Base-by-base conservation (phyloP, 345 rosid species). In the Linum tenue region DNA sequence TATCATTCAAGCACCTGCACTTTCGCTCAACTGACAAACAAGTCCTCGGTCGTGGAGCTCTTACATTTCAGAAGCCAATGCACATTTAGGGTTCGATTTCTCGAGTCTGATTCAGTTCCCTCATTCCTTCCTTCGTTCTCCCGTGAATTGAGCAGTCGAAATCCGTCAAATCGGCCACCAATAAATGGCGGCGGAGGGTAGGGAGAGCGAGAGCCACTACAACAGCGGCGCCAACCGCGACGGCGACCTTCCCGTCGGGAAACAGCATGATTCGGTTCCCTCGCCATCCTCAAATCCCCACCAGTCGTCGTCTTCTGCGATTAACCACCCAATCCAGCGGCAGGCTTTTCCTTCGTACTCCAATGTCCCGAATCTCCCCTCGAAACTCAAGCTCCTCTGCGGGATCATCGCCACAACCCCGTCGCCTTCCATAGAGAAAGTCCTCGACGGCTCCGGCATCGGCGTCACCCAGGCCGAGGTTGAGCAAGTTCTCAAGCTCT, bases 401-500 rank as follows among this genome's bases (percentile, higher is more conserved):
- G 80, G 77, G 17, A 79, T 82, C 62, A 67, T 84, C 53, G 79
- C 86, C 67, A 71, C 69, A 63, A 77, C 85, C 35, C 81, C 85
- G 17, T 67, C 91, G 39, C 12, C 61, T 55, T 3, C 80, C 39
- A 72, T 84, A 48, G 91, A 83, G 72, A 11, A 37, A 36, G 70
- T 72, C 60, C 76, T 86, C 9, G 78, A 72, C 58, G 76, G 53
- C 56, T 16, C 86, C 67, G 79, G 72, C 36, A 39, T 83, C 65
- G 69, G 80, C 67, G 75, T 86, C 9, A 59, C 78, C 39, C 82
- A 69, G 41, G 39, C 63, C 37, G 87, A 79, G 16, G 88, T 80
- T 17, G 88, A 83, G 63, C 72, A 77, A 11, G 82, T 83, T 57
- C 86, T 86, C 64, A 83, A 77, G 69, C 77, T 75, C 53, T 83